phyloP scores from a whole-genome alignment of 2,329 filamentous ascomycete species.

The Knufia fluminis region DNA sequence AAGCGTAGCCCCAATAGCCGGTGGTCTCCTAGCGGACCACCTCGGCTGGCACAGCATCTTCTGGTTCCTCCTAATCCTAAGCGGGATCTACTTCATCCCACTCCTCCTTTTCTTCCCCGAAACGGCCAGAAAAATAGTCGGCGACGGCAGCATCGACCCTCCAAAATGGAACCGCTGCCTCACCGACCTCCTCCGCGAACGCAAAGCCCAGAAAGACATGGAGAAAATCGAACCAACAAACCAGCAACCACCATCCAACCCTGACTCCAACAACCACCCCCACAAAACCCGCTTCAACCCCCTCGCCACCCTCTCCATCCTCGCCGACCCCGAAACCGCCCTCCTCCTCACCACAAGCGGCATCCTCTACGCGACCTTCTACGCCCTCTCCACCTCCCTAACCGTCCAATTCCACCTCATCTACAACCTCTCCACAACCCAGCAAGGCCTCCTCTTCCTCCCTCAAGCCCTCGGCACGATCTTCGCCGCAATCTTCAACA shows the following conservation, averaged over 20 bases:
- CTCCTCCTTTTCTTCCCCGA: constrained; percentile 29
- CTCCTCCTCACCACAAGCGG: constrained; percentile 32
- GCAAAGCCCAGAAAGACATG: not conserved
- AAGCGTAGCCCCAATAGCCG: constrained; percentile 43
- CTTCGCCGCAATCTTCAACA: constrained; percentile 32
- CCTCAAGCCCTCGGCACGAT: constrained; percentile 34
- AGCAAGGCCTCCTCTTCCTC: constrained; percentile 36
- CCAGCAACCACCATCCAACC: not conserved
- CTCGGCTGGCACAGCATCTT: constrained; percentile 46
- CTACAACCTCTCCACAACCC: constrained; percentile 34
- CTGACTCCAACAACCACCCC: not conserved
- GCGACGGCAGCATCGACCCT: constrained; percentile 30
- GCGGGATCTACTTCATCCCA: constrained; percentile 25
- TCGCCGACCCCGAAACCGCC: constrained; percentile 26
- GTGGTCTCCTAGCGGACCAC: constrained; percentile 39
- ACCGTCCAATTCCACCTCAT: constrained; percentile 29
- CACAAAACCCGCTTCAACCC: constrained; percentile 28
- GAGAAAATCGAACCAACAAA: not conserved
- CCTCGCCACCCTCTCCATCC: constrained; percentile 25
- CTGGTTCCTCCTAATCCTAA: constrained; percentile 45
- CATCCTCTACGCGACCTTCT: constrained; percentile 34
- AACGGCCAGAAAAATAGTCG: constrained; percentile 31
- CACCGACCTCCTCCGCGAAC: constrained; percentile 12
- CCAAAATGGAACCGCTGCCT: constrained; percentile 28
- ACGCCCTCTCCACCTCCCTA: constrained; percentile 33